These are phyloP conservation scores for Glycine soja DNA, from an alignment of 306 rosid genomes.

Conservation along the genomic window DNA sequence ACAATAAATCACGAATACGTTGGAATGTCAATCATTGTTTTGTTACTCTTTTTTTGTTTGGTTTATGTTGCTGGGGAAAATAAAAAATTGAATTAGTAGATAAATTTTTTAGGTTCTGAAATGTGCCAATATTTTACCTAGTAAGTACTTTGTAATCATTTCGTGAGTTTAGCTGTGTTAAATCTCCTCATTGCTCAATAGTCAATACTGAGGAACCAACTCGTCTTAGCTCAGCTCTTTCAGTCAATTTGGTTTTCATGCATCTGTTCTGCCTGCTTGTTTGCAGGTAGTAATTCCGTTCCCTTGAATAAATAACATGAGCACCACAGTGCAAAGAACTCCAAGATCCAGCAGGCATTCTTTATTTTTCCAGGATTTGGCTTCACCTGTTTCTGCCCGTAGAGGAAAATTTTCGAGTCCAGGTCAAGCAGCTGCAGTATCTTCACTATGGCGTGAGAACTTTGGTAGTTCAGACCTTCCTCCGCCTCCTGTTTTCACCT, in stretches of 20 bases:
- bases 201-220: not conserved
- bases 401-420: slow-evolving; percentile 83
- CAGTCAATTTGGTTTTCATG: slow-evolving; percentile 19
- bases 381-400: slow-evolving; percentile 82
- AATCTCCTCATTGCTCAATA: not conserved
- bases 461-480: slow-evolving; percentile 82
- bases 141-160: not conserved
- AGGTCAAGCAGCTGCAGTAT: slow-evolving; percentile 82
- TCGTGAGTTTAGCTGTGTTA: not conserved
- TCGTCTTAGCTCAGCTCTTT: not conserved
- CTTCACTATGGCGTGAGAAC: slow-evolving; percentile 89
- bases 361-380: slow-evolving; percentile 90
- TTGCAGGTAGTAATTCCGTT: slow-evolving; percentile 49
- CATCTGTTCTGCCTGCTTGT: slow-evolving; percentile 25
- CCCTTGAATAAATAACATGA: slow-evolving; percentile 56
- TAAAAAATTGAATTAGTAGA: not conserved
- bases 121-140: not conserved
- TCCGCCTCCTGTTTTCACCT: slow-evolving; percentile 90
- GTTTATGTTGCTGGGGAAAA: slow-evolving; percentile 5
- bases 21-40: not conserved
- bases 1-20: not conserved
- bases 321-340: slow-evolving; percentile 69
- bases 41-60: not conserved
- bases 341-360: slow-evolving; percentile 84
- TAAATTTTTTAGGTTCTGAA: not conserved